Base-by-base conservation (phyloP, 2,329 filamentous ascomycete genomes). In the Tolypocladium ovalisporum region DNA sequence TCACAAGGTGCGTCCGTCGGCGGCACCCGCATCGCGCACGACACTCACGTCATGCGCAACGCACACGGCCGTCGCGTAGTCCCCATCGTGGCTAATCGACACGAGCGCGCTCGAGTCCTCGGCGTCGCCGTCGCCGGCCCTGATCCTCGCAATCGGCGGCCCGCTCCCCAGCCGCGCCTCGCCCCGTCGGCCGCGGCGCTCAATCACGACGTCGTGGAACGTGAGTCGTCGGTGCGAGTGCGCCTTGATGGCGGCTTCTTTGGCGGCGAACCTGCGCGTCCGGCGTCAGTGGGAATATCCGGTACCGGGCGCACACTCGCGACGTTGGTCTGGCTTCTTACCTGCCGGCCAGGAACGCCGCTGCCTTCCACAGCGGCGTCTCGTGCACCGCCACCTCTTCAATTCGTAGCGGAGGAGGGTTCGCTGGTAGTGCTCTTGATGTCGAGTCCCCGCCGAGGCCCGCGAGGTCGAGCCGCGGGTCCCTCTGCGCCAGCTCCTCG, bases 71-170 rank as follows among this genome's bases (percentile, higher is more conserved):
- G 81, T 85, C 12, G 90, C 90, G 72, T 91, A 96, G 9, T 90
- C 86, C 2, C 83, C 86, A 70, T 97, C 92, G 69, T 97, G 92
- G 65, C 88, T 94, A 64, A 97, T 95, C 59, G 87, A 93, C 51
- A 96, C 68, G 65, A 82, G 77, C 17, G 85, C 90, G 54, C 83
- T 75, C 62, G 84, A 80, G 59, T 76, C 68, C 44, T 59, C 64
- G n/a, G 63, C 67, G 22, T 58, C 65, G 19, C 57, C 64, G 1
- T 58, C 63, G 34, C 62, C 61, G 9, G 66, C 67, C 59, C 62
- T 68, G 58, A 80, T 72, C 54, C 78, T 63, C 9, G 75, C 78
- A 3, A 79, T 63, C 0, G 79, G 78, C 29, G 77, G 73, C 5
- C 75, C 73, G 60, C 71, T 74, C 0, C 68, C 70, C 55, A 70